Evolutionary conservation across 441 rosid species (phyloP), one percentile per base, ranked within the genome.

Genomic region (Oxalis stricta): DNA sequence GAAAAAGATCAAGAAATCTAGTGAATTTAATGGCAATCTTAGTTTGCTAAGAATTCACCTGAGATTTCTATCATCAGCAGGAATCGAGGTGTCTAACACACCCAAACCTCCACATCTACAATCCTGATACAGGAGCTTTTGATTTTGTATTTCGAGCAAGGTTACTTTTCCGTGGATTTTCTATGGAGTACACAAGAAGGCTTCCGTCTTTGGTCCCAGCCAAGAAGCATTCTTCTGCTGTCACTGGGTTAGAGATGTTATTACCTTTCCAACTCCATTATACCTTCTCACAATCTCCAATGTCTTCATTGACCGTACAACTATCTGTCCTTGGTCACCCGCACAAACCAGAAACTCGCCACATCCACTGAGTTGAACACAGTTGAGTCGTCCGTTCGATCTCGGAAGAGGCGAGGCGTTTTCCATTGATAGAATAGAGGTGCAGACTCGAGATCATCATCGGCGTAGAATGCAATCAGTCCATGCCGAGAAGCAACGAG

Each of bases 321-420:
- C 76, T 50, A 91, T 68, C 57, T 81, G 96, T 46, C 99, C 95
- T 67, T 91, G 99, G 79, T 91, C 99, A 51, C 96, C 94, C 0
- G 91, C 95, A 46, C 86, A 86, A 46, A 83, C 94, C 70, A 91
- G 72, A 64, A 83, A 86, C 60, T 83, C 86, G 35, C 95, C 99
- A 20, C 99, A 91, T 7, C 52, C 61, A 44, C 95, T 83, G 56
- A 91, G 87, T 68, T 83, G 94, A 50, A 83, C 69, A 65, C 95
- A 83, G 63, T 83, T 83, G 58, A 91, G 95, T 40, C 94, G 82
- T 41, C 99, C 96, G 12, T 77, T 86, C 59, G 96, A 91, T 71
- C n/a, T 91, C 96, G 5, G 82, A 77, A 60, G 76, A 63, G n/a
- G 94, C 95, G 7, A 91, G 86, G 60, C 75, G 94, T 54, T 91